Conservation (phyloP, 2,329 filamentous ascomycete genomes). For the Alternaria sp. region DNA sequence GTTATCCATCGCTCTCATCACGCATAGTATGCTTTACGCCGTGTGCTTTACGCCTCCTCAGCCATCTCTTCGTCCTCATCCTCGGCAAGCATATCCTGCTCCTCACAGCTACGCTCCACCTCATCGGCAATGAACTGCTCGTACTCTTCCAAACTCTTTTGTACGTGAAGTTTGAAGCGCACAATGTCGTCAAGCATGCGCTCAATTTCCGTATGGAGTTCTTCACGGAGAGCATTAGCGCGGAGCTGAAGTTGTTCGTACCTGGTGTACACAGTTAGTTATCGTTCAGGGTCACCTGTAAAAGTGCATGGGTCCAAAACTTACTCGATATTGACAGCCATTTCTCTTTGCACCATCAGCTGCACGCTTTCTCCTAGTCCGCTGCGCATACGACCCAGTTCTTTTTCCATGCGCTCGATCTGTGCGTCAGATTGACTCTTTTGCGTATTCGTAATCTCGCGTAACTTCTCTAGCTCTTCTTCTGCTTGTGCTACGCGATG, state of each 20-base stretch:
- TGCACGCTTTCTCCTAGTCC: conserved; percentile 87
- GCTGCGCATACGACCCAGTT: conserved; percentile 90
- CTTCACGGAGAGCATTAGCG: conserved; percentile 86
- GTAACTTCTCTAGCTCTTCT: conserved; percentile 93
- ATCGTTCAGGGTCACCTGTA: background rate
- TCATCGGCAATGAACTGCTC: conserved; percentile 93
- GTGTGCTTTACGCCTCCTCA: background rate
- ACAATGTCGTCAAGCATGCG: conserved; percentile 96
- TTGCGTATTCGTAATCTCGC: conserved; percentile 85
- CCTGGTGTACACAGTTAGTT: conserved; percentile 56
- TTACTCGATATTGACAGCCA: conserved; percentile 95
- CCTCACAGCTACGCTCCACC: conserved; percentile 72
- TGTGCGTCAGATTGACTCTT: conserved; percentile 90
- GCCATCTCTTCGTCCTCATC: conserved; percentile 33
- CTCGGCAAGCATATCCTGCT: conserved; percentile 54
- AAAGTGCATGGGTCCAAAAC: conserved; percentile 43
- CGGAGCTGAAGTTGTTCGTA: conserved; percentile 92
- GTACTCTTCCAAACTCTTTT: conserved; percentile 91
- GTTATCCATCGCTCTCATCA: background rate
- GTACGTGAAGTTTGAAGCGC: conserved; percentile 97
- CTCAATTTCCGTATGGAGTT: conserved; percentile 97
- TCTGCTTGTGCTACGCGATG: conserved; percentile 88
- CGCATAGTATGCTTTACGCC: background rate
- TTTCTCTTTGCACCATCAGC: conserved; percentile 91
- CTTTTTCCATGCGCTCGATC: conserved; percentile 99